These are phyloP conservation scores for Punica granatum DNA, from an alignment of 345 rosid genomes.

Conservation along the genomic window DNA sequence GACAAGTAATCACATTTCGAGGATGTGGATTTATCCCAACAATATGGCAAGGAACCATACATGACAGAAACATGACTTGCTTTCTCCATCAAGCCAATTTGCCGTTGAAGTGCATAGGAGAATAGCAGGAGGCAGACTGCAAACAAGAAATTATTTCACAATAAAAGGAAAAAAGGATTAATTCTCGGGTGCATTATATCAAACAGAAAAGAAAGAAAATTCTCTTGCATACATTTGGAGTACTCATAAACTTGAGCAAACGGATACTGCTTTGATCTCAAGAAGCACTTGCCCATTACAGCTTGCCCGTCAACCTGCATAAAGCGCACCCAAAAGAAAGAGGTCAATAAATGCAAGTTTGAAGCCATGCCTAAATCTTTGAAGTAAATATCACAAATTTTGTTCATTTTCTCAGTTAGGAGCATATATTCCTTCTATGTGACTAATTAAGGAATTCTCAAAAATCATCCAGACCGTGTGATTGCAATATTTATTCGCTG, in stretches of 20 bases:
- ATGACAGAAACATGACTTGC: conserved; percentile 50
- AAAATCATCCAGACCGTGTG: not conserved
- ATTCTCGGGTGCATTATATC: not conserved
- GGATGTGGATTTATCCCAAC: too few species aligned
- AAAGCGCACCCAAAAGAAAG: conserved; percentile 29
- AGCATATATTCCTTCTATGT: not conserved
- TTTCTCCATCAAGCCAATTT: conserved; percentile 36
- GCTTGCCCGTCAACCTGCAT: conserved; percentile 44
- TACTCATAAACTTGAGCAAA: conserved; percentile 54
- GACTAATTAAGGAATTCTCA: not conserved
- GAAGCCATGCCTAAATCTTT: not conserved
- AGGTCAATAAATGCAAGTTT: not conserved
- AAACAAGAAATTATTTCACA: conserved; percentile 13
- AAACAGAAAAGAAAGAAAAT: not conserved
- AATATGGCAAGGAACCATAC: conserved; percentile 32
- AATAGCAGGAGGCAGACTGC: conserved; percentile 70
- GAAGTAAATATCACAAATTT: not conserved
- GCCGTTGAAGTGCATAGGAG: conserved; percentile 71
- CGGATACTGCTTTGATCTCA: conserved; percentile 44
- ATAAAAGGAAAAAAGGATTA: conserved; percentile 9
- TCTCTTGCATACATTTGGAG: conserved; percentile 57
- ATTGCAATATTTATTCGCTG: too few species aligned
- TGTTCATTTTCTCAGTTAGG: not conserved
- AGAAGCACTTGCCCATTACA: conserved; percentile 48
- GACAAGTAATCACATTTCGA: too few species aligned